A percentile compares a stretch with the other conserved stretches of the same genome.
These are phyloP conservation scores for Chrysanthemum lavandulifolium DNA, from an alignment of 129 eudicot genomes.

Conservation along the genomic window DNA sequence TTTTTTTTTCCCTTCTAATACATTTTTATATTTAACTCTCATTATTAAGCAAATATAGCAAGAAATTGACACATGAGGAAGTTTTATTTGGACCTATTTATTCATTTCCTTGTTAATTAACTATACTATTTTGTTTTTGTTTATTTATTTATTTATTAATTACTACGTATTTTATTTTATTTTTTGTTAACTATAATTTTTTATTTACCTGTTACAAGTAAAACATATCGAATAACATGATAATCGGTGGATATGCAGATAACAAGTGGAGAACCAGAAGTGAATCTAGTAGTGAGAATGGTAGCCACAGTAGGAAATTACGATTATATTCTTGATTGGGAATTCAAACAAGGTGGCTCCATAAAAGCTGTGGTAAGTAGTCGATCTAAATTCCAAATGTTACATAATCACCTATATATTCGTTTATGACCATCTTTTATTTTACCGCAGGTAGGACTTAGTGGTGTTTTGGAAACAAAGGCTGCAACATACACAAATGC, in stretches of 20 bases:
- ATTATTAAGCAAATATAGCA: no score
- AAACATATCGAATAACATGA: neutral
- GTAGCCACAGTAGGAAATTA: slow-evolving; percentile 90
- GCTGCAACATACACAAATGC: slow-evolving; percentile 43
- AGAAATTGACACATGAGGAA: no score
- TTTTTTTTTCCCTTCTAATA: neutral
- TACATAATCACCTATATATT: neutral
- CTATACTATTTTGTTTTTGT: no score
- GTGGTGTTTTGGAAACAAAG: slow-evolving; percentile 79
- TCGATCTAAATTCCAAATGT: neutral
- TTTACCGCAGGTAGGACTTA: slow-evolving; percentile 59
- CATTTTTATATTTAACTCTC: no score
- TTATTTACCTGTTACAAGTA: neutral
- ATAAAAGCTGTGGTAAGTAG: slow-evolving; percentile 67
- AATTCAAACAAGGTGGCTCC: slow-evolving; percentile 78
- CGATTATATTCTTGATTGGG: slow-evolving; percentile 92
- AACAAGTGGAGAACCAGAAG: slow-evolving; percentile 62
- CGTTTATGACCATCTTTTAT: neutral
- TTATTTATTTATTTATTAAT: no score
- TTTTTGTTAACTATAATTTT: no score
- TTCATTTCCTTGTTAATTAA: no score
- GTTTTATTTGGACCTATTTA: no score
- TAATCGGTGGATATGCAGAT: slow-evolving; percentile 42
- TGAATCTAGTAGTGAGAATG: slow-evolving; percentile 79
- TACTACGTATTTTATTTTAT: no score